A percentile compares a stretch with the other conserved stretches of the same genome.
Conservation (phyloP, 768 basidiomycete genomes). For the Xerocomus brunneocitrinus region DNA sequence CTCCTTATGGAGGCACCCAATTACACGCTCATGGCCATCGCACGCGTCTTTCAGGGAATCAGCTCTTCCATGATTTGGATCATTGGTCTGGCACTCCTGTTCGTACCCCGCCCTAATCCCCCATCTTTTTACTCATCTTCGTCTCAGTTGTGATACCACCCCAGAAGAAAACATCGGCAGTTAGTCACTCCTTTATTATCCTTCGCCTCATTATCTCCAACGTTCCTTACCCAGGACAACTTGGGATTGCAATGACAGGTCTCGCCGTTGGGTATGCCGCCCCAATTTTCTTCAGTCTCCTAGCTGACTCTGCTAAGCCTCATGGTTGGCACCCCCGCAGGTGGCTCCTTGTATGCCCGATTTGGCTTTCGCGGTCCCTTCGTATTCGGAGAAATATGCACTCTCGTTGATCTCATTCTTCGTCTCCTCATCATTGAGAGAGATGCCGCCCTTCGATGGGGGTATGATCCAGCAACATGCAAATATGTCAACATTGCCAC, state of each 20-base stretch:
- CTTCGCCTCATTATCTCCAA: not conserved
- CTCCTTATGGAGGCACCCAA: constrained; percentile 60
- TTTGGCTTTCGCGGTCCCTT: constrained; percentile 63
- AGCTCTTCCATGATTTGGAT: constrained; percentile 61
- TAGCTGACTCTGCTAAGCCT: constrained; percentile 30
- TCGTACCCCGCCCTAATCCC: constrained; percentile 5
- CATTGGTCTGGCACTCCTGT: constrained; percentile 58
- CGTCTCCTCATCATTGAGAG: constrained; percentile 56
- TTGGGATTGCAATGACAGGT: constrained; percentile 58
- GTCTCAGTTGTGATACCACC: constrained; percentile 49
- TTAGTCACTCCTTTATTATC: constrained; percentile 26
- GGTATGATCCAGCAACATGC: constrained; percentile 37
- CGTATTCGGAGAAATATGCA: constrained; percentile 45
- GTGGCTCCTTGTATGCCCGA: constrained; percentile 47
- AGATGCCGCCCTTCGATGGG: constrained; percentile 46
- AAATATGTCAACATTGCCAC: not conserved
- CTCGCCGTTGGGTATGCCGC: constrained; percentile 47
- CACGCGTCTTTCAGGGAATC: constrained; percentile 56
- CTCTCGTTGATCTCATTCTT: constrained; percentile 47
- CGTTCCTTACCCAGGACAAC: constrained; percentile 39
- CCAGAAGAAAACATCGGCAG: constrained; percentile 47
- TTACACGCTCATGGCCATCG: constrained; percentile 53
- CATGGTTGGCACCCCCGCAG: constrained; percentile 55
- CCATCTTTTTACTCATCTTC: constrained; percentile 7
- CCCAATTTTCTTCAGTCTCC: not conserved